Evolutionary conservation across 371 early-diverging fungal species (phyloP).

Genomic region (Zychaea mexicana): DNA sequence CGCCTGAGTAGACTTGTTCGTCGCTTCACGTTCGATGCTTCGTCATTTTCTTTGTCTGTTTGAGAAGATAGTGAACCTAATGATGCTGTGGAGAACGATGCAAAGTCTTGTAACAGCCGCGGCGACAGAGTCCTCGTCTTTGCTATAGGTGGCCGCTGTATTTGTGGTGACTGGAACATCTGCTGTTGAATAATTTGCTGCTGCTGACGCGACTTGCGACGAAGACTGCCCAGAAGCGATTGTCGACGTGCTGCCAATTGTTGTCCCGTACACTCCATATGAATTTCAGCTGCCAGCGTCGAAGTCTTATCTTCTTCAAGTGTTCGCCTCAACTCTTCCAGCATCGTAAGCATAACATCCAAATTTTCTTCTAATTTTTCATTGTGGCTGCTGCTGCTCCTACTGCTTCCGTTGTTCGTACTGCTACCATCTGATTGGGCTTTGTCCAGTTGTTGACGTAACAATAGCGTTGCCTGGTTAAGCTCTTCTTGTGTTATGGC

Average conservation of each 20-base stretch:
- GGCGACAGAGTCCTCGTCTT: not conserved
- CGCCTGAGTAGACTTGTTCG: not conserved
- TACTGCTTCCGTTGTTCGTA: not conserved
- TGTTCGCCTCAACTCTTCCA: not conserved
- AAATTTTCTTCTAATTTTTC: not conserved
- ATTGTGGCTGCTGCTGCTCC: not conserved
- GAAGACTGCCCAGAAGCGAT: constrained; percentile 2
- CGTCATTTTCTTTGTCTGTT: not conserved
- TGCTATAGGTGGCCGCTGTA: not conserved
- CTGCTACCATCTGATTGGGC: not conserved
- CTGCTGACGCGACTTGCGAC: not conserved
- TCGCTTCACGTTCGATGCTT: not conserved
- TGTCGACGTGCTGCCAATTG: not conserved
- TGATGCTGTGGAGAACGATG: not conserved
- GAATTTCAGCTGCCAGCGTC: not conserved
- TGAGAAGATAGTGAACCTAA: not conserved
- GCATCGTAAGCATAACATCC: not conserved
- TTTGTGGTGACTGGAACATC: not conserved
- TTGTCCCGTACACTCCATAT: constrained; percentile 7
- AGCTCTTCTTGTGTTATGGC: constrained; percentile 7
- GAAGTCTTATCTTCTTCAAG: constrained; percentile 5
- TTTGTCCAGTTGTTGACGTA: not conserved
- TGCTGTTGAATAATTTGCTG: not conserved
- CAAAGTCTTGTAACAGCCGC: not conserved
- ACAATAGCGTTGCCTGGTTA: constrained; percentile 7